Evolutionary conservation across 495 filamentous ascomycete species (phyloP), one percentile per base, ranked within the genome.

Genomic region (Penicillium diatomitis): DNA sequence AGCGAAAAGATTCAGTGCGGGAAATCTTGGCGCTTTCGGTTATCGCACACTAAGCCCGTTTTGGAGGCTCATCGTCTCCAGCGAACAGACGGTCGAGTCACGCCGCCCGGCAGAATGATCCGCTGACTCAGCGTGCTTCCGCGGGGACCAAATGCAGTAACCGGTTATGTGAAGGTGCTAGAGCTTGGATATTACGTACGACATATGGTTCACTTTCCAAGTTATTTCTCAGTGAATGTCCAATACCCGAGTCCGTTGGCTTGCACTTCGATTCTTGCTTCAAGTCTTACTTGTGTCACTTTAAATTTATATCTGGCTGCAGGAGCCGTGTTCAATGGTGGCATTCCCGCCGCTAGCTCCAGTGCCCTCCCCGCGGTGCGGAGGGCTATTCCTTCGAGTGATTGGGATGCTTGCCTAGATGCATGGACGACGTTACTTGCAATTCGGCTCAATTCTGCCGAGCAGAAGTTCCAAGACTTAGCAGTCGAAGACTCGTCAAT

Each of bases 381-480:
- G 53, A 76, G 77, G 32, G 75, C 75, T 48, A 73, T 94, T 32
- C 68, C 74, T 6, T 75, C 81, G 2, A 67, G 77, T 32, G 87
- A 94, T 65, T 94, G 88, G 89, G 77, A 84, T 47, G 71, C 76
- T 33, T 90, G 84, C 62, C 64, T 92, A 11, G 81, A 88, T 60
- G 84, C 86, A 38, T 95, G 88, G 89, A 65, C 83, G 12, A 59
- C 77, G 6, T 69, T 94, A 3, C 61, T 81, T 28, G 73, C 80
- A 30, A 72, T 78, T 39, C 77, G 88, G 52, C 63, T 95, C 6
- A 77, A 75, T 32, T 54, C 84, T 3, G 61, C 81, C 3, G 67
- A 72, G 11, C 52, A 76, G 36, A 66, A 75, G 3, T 86, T 88
- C 50, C 36, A 53, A 44, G 52, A 58, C 28, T 54, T 66, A 28